A percentile compares a stretch with the other conserved stretches of the same genome.
phyloP scores from a whole-genome alignment of 345 rosid genomes.

The Lagerstroemia speciosa region DNA sequence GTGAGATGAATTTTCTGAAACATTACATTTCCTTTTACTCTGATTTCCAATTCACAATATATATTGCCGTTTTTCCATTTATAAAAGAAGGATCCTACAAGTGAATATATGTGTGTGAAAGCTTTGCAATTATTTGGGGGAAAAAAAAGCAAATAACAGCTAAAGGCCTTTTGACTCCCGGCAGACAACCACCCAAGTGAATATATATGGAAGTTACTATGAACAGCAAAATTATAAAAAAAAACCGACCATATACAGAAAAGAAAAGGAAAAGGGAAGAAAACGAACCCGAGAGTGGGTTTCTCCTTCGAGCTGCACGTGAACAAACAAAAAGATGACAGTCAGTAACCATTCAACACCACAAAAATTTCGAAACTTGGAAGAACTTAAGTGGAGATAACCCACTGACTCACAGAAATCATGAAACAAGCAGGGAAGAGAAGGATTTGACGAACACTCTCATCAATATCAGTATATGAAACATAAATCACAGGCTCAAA shows the following conservation, averaged over 20 bases:
- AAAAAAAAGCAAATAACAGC: no score
- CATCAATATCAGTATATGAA: neutral
- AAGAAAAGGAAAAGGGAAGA: neutral
- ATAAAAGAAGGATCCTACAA: no score
- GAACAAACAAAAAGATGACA: neutral
- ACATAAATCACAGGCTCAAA: neutral
- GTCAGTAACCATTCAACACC: neutral
- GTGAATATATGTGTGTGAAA: no score
- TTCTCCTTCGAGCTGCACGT: conserved; percentile 82
- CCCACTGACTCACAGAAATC: neutral
- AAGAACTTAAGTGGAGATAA: neutral
- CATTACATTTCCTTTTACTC: neutral
- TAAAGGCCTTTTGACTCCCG: no score
- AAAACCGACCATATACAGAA: neutral
- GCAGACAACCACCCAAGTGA: no score
- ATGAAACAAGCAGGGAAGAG: neutral
- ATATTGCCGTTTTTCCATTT: neutral
- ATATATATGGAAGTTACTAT: no score
- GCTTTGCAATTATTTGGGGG: no score
- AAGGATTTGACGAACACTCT: neutral
- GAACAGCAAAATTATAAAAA: no score
- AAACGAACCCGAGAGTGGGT: conserved; percentile 72
- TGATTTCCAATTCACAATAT: neutral
- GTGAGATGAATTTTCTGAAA: neutral
- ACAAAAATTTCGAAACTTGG: neutral